A percentile compares a stretch with the other conserved stretches of the same genome.
These are phyloP conservation scores for Penicillium sp. DNA, from an alignment of 2,329 filamentous ascomycete genomes.

Conservation along the genomic window DNA sequence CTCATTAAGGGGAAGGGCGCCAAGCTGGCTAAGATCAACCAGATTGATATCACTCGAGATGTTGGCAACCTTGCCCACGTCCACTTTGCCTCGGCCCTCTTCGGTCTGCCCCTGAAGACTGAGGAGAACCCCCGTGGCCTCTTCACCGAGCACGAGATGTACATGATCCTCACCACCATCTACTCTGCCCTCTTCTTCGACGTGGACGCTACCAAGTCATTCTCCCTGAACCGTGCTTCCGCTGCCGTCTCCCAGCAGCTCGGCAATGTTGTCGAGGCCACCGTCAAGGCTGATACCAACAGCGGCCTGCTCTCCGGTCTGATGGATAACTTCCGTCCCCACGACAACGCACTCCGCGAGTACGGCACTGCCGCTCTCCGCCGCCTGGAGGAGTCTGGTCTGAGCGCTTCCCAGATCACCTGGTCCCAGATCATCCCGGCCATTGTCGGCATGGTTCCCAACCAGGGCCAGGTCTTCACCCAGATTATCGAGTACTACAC, in stretches of 20 bases:
- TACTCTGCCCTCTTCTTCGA: slow-evolving; percentile 71
- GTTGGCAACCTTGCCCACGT: slow-evolving; percentile 61
- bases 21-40: slow-evolving; percentile 65
- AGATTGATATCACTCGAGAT: slow-evolving; percentile 72
- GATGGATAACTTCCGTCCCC: slow-evolving; percentile 55
- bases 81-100: slow-evolving; percentile 62
- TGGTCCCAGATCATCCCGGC: slow-evolving; percentile 74
- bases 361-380: slow-evolving; percentile 72
- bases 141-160: slow-evolving; percentile 64
- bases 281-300: slow-evolving; percentile 66
- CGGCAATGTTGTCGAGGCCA: slow-evolving; percentile 66
- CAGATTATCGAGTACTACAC: slow-evolving; percentile 77
- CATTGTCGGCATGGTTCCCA: slow-evolving; percentile 70
- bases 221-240: slow-evolving; percentile 65
- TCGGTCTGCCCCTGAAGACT: slow-evolving; percentile 62
- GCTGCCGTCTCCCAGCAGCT: slow-evolving; percentile 64
- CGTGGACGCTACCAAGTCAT: slow-evolving; percentile 70
- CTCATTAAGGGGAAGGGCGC: slow-evolving; percentile 71
- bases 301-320: slow-evolving; percentile 63
- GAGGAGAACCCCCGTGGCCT: slow-evolving; percentile 57
- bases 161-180: slow-evolving; percentile 67
- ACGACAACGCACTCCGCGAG: slow-evolving; percentile 62
- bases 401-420: slow-evolving; percentile 69
- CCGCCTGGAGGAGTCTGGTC: slow-evolving; percentile 66
- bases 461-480: slow-evolving; percentile 73